phyloP scores from a whole-genome alignment of 2,329 filamentous ascomycete genomes.

The Chaetothyriales sp. region DNA sequence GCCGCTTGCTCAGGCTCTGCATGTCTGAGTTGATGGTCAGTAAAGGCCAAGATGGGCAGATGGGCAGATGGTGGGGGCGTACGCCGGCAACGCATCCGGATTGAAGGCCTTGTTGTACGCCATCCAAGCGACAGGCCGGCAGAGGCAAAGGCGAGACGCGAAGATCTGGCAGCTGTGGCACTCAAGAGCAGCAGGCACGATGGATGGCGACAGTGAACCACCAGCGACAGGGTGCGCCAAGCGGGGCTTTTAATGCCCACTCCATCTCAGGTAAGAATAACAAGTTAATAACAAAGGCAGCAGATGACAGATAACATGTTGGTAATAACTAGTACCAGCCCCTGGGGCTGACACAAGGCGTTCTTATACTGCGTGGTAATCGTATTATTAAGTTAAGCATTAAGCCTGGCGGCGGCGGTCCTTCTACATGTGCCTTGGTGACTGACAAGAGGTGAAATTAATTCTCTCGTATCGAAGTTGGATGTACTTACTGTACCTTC shows the following conservation, averaged over 20 bases:
- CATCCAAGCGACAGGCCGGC: constrained; percentile 38
- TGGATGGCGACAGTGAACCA: background rate
- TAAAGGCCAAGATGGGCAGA: constrained; percentile 15
- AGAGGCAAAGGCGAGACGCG: no score
- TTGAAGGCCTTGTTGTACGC: constrained; percentile 90
- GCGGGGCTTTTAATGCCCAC: background rate
- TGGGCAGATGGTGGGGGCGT: constrained; percentile 26
- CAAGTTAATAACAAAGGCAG: no score
- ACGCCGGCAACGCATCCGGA: constrained; percentile 87
- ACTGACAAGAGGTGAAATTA: no score
- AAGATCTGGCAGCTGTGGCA: no score
- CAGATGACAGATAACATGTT: no score
- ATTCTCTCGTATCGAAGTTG: no score
- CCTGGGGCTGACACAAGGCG: background rate
- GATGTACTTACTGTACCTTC: no score
- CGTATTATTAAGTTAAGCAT: no score
- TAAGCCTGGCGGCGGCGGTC: no score
- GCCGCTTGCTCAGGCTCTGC: constrained; percentile 53
- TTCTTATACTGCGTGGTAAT: no score
- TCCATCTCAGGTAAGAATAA: background rate
- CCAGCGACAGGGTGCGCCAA: background rate
- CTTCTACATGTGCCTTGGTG: no score
- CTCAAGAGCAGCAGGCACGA: background rate
- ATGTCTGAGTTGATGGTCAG: constrained; percentile 36
- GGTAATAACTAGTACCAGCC: background rate